Conservation (phyloP, 2,329 filamentous ascomycete genomes). For the Nothomitra cinnamomea region DNA sequence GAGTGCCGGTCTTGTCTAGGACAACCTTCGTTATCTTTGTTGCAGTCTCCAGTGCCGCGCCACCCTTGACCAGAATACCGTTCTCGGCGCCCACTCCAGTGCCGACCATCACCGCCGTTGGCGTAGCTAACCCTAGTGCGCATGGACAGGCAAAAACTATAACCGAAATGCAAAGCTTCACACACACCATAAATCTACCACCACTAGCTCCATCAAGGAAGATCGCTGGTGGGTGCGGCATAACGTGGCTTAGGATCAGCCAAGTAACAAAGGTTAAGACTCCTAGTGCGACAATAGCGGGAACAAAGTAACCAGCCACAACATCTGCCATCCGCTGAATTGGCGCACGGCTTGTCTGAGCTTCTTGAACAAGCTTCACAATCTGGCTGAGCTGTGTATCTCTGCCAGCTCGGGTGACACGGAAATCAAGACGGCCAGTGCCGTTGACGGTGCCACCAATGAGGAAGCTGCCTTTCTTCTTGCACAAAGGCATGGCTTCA, state of each 20-base stretch:
- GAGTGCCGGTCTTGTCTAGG: constrained; percentile 88
- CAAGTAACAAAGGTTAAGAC: constrained; percentile 72
- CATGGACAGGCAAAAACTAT: constrained; percentile 97
- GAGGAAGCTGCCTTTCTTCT: constrained; percentile 59
- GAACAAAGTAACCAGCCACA: constrained; percentile 87
- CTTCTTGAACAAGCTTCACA: constrained; percentile 93
- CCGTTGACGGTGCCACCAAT: constrained; percentile 95
- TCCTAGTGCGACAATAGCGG: constrained; percentile 70
- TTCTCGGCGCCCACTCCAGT: constrained; percentile 93
- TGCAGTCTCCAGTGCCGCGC: constrained; percentile 75
- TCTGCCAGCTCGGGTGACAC: constrained; percentile 78
- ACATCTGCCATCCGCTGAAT: constrained; percentile 87
- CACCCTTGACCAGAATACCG: constrained; percentile 95
- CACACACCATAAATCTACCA: constrained; percentile 86
- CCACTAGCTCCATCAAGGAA: constrained; percentile 68
- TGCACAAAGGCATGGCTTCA: constrained; percentile 88
- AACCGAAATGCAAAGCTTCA: constrained; percentile 95
- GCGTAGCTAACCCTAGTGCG: constrained; percentile 85
- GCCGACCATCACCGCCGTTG: constrained; percentile 96
- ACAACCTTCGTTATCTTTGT: constrained; percentile 84
- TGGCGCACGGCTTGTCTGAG: constrained; percentile 82
- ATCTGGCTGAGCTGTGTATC: constrained; percentile 97
- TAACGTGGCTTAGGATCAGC: constrained; percentile 85
- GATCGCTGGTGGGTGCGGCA: constrained; percentile 71
- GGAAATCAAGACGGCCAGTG: constrained; percentile 77